Percentiles rank a stretch among this genome's conserved stretches.
phyloP scores from a whole-genome alignment of 2,329 filamentous ascomycete species.

The Truncatella angustata region DNA sequence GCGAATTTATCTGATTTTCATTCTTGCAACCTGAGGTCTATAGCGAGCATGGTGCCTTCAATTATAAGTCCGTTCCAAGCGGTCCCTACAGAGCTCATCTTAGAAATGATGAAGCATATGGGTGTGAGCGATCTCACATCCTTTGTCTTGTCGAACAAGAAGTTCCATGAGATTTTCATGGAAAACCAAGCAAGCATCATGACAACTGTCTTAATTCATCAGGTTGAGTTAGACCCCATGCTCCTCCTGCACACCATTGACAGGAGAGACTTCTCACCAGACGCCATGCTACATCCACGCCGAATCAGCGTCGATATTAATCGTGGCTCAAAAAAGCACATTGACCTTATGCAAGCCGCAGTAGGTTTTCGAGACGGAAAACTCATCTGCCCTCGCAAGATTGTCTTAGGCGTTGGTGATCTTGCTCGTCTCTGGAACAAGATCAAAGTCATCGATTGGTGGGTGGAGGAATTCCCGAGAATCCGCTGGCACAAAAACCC shows the following conservation, averaged over 20 bases:
- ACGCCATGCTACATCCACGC: constrained; percentile 23
- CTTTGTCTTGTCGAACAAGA: constrained; percentile 35
- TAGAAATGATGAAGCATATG: constrained; percentile 46
- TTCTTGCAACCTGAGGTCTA: not conserved
- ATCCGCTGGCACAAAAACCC: constrained; percentile 46
- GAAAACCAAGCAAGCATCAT: constrained; percentile 40
- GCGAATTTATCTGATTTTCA: not conserved
- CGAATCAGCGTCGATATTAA: constrained; percentile 19
- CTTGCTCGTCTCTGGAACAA: constrained; percentile 28
- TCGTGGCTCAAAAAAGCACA: constrained; percentile 12
- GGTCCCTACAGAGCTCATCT: constrained; percentile 45
- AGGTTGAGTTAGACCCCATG: constrained; percentile 43
- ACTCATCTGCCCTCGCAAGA: constrained; percentile 20
- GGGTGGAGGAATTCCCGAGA: constrained; percentile 37
- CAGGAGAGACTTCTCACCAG: constrained; percentile 21
- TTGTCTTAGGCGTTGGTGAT: constrained; percentile 21
- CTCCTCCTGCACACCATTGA: constrained; percentile 46
- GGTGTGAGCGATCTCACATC: constrained; percentile 39
- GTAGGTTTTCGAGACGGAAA: constrained; percentile 18
- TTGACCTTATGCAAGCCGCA: constrained; percentile 15
- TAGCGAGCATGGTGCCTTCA: not conserved
- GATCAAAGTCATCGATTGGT: constrained; percentile 34
- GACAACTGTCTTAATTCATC: constrained; percentile 37
- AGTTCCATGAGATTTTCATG: constrained; percentile 39
- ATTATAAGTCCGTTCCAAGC: constrained; percentile 20